phyloP scores from a whole-genome alignment of 116 monocot species.

The Papilionanthe hybrid region DNA sequence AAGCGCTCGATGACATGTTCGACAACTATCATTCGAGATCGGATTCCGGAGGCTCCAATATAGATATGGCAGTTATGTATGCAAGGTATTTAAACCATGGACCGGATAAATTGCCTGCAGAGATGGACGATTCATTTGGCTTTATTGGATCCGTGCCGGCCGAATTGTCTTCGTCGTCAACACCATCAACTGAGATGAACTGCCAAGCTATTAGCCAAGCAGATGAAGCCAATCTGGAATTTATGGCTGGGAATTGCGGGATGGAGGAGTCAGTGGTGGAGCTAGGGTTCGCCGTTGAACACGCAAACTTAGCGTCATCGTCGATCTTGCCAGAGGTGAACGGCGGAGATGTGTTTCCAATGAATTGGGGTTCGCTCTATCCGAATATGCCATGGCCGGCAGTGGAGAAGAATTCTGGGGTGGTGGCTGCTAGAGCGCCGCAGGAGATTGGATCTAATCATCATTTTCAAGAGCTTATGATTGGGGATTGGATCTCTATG shows the following conservation, averaged over 20 bases:
- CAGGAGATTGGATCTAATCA: neutral
- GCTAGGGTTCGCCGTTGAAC: neutral
- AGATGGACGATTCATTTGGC: neutral
- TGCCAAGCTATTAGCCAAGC: neutral
- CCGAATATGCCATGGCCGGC: neutral
- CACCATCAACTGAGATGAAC: constrained; percentile 2
- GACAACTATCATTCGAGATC: neutral
- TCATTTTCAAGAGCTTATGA: constrained; percentile 7
- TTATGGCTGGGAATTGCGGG: neutral
- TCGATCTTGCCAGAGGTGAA: neutral
- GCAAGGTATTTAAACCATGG: constrained; percentile 23
- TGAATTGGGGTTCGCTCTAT: constrained; percentile 1
- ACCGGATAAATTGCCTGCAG: neutral
- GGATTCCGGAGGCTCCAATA: constrained; percentile 11
- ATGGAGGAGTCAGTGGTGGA: neutral
- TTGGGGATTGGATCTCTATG: constrained; percentile 5
- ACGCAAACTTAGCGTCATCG: neutral
- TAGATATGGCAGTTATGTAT: constrained; percentile 33
- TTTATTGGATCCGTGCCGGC: neutral
- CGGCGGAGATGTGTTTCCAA: neutral
- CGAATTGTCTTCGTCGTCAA: neutral
- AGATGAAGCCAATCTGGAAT: neutral
- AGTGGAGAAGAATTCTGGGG: neutral
- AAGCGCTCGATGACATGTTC: constrained; percentile 22
- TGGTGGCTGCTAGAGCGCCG: no score